Evolutionary conservation across 108 stramenopile genomes (phyloP), one percentile per base, ranked within the genome.

Genomic region (Fistulifera solaris): DNA sequence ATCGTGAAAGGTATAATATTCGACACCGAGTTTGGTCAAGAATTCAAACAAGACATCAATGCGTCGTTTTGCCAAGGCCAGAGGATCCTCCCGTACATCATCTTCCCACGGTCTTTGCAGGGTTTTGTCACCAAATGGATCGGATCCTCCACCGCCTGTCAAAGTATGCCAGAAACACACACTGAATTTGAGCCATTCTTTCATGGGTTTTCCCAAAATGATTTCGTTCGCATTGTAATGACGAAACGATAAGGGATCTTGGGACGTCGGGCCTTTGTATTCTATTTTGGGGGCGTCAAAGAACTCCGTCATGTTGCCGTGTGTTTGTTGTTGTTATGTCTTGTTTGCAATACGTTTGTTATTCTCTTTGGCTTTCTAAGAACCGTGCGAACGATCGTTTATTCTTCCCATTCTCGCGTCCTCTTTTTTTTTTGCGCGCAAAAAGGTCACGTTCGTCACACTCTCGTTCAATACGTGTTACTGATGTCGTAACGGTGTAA

Each of bases 141-240:
- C 81, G 15, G 56, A 44, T 23, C 76, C 76, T 12, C 73, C 73
- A 13, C 58, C 66, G 18, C 77, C 74, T 13, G 73, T 70, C 53
- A 83, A 76, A 27, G 81, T 78, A 31, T 83, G 81, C 81, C 81
- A 83, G 40, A 65, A 78, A 54, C 81, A 82, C 5, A 82, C 68
- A 22, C 62, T 64, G 63, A 82, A 82, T 19, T 68, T 55, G 24
- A 75, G 62, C 81, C 81, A 82, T 52, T 82, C 73, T 48, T 69
- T 65, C 71, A 74, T 75, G 15, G 65, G 61, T 54, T 79, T 79
- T 40, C 78, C 78, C 45, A 72, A 40, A 38, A 79, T 72, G 8
- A 68, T 55, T 45, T 75, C 73, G 18, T 70, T 65, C 15, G 72
- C 40, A 62, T 79, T 75, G 73, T 79, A 79, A 58, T 66, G 62